Base-by-base conservation (phyloP, 2,329 filamentous ascomycete genomes). In the Diplodia scrobiculata region DNA sequence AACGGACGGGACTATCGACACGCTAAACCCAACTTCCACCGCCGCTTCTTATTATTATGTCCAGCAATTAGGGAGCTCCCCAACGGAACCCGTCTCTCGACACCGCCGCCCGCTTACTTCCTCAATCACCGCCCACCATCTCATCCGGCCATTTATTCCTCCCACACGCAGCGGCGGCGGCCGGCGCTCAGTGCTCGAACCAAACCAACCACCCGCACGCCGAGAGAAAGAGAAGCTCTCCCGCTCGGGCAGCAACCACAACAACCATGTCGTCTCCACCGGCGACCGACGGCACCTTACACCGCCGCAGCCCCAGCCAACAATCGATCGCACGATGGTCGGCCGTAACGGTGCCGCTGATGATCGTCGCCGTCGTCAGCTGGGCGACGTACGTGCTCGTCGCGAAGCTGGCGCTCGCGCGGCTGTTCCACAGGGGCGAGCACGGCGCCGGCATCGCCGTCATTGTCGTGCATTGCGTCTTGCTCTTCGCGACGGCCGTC, bases 351-450 rank as follows among this genome's bases (percentile, higher is more conserved):
- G 87, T 96, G 66, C 92, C 92, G 3, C 70, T 88, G 47, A 74
- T 94, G 60, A 84, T 96, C 48, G 77, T 87, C 38, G 88, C 83
- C 34, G 81, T 86, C 45, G 83, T 91, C 68, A 87, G 83, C 45
- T 92, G 91, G 76, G 86, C 86, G 21, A 89, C 87, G 38, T 97
- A 90, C 78, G 87, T 87, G 14, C 76, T 92, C 58, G 86, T 90
- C 58, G 87, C 84, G 68, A 55, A 64, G 52, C 47, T 67, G 13
- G 66, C 59, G 5, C 7, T 81, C 83, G 27, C 73, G 78, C 59
- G 72, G 75, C 63, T 52, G 63, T 65, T 38, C 72, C 72, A 70
- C 72, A 74, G 48, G 34, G 60, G 69, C 4, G 78, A 84, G 80
- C 73, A 79, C 67, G 83, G 85, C 64, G 79, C 87, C 34, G 91